A percentile compares a stretch with the other conserved stretches of the same genome.
phyloP scores from a whole-genome alignment of 805 yeast species.

The Spencermartinsiella europaea region DNA sequence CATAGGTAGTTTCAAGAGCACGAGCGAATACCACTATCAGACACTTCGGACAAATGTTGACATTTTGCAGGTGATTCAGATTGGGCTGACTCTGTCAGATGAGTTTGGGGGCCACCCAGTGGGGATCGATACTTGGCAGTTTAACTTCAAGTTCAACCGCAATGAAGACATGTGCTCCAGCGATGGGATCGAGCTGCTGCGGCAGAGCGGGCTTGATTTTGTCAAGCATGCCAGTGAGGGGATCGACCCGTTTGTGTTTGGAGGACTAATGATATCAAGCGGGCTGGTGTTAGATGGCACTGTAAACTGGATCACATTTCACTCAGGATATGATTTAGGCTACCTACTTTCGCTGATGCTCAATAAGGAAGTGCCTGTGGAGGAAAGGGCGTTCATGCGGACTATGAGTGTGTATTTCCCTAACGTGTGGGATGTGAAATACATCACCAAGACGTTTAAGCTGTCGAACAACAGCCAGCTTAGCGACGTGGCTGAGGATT shows the following conservation, averaged over 20 bases:
- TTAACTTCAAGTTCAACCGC: constrained; percentile 80
- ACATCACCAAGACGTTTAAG: constrained; percentile 34
- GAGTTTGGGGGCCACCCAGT: constrained; percentile 65
- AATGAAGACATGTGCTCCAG: constrained; percentile 75
- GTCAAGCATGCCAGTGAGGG: constrained; percentile 70
- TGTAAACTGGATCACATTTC: constrained; percentile 86
- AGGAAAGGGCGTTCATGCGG: constrained; percentile 70
- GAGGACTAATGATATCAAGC: constrained; percentile 77
- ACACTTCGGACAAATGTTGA: constrained; percentile 91
- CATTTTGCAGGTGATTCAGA: constrained; percentile 75
- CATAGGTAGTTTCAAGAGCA: constrained; percentile 84
- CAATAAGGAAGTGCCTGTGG: constrained; percentile 72
- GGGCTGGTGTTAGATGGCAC: constrained; percentile 71
- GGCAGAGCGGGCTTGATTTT: constrained; percentile 80
- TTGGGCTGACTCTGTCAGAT: constrained; percentile 74
- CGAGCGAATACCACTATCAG: constrained; percentile 92
- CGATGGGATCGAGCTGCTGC: constrained; percentile 74
- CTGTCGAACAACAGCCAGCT: constrained; percentile 32
- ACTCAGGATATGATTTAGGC: constrained; percentile 92
- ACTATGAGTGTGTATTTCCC: constrained; percentile 75
- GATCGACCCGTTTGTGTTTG: constrained; percentile 71
- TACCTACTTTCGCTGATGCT: constrained; percentile 73
- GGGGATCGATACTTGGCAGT: constrained; percentile 86
- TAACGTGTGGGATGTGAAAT: constrained; percentile 73
- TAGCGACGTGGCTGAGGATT: constrained; percentile 39